Base-by-base conservation (phyloP, 345 rosid genomes). In the Ricinus communis region DNA sequence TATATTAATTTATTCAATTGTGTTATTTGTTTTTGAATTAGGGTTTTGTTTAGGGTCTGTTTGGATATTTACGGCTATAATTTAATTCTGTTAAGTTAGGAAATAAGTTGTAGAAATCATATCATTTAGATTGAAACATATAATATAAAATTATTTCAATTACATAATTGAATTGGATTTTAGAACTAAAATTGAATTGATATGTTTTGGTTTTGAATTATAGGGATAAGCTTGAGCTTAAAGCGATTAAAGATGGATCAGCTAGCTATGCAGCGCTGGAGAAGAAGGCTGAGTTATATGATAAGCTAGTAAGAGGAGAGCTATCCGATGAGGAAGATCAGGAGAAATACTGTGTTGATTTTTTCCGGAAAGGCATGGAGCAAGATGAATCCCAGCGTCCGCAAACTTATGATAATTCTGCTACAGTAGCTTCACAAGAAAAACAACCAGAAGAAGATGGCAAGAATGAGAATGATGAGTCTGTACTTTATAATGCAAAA, bases 301-400 rank as follows among this genome's bases (percentile, higher is more conserved):
- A 92, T 14, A 95, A 90, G 78, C 83, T 95, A 60, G 86, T 73
- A 21, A 87, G 81, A 46, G 96, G 98, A 72, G 98, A 95, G 75
- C 73, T 95, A 6, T 87, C 97, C 0, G 97, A 95, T 75, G 99
- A 95, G 77, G 97, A 92, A 76, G 97, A 81, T 2, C 68, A 87
- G 64, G 97, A 92, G 84, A 95, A 90, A 81, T 90, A 92, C 61
- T 87, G 97, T 81, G 99, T 92, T 25, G 96, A 92, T 74, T 95
- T 90, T 80, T 88, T 85, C 73, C 87, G 74, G 56, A 95, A 89
- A 76, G 90, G 93, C 18, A 0, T 72, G n/a, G 86, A 90, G 70
- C 81, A 67, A 31, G 88, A 79, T 36, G 86, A 83, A 30, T 69
- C 79, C 22, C 69, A 66, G 68, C 74, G 43, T 60, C 70, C 72